Percentiles rank a stretch among this genome's conserved stretches.
These are phyloP conservation scores for Bolboschoenoplectus hybrid DNA, from an alignment of 202 grass and related monocot species.

Conservation along the genomic window DNA sequence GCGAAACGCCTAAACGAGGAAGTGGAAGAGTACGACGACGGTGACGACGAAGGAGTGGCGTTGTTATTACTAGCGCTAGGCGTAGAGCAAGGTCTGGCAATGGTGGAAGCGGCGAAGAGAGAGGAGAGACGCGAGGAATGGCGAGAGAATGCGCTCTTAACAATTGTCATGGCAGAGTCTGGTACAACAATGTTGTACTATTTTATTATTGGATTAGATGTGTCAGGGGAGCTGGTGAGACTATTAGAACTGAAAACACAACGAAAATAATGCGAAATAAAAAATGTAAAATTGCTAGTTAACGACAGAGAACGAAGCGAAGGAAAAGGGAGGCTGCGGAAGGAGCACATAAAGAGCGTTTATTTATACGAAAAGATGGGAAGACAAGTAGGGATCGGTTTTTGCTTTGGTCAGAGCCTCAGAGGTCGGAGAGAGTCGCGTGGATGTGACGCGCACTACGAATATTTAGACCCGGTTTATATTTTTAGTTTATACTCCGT, in stretches of 20 bases:
- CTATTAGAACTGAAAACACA: neutral
- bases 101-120: constrained; percentile 24
- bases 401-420: constrained; percentile 2
- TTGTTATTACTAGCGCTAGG: constrained; percentile 48
- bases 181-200: neutral
- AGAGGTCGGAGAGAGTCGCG: constrained; percentile 4
- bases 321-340: neutral
- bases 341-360: neutral
- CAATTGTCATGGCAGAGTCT: constrained; percentile 31
- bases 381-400: constrained; percentile 31
- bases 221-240: constrained; percentile 22
- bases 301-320: neutral
- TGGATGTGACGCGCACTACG: constrained; percentile 34
- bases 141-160: constrained; percentile 32
- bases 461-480: constrained; percentile 18
- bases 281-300: neutral
- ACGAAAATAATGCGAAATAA: neutral
- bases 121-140: constrained; percentile 42
- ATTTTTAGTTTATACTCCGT: neutral
- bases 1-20: constrained; percentile 62
- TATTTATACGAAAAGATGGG: constrained; percentile 18
- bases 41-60: constrained; percentile 47
- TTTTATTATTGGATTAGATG: constrained; percentile 5
- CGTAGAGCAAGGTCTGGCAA: constrained; percentile 43
- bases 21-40: constrained; percentile 47